Conservation (phyloP, 441 rosid species). For the Pelargonium myrrhifolium region DNA sequence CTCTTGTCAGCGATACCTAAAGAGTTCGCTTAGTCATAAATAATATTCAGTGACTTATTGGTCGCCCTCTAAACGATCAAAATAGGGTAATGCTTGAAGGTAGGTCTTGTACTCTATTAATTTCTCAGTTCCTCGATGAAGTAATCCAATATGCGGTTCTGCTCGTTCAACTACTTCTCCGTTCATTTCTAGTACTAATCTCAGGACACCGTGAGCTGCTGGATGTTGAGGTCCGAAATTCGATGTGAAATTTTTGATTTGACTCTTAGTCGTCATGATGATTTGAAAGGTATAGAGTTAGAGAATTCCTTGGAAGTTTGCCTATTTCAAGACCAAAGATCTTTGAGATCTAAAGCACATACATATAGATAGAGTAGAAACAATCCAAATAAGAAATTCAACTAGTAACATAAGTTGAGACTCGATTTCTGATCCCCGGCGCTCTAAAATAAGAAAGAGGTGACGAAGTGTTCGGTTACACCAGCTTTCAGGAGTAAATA, state of each 20-base stretch:
- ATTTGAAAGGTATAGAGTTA: neutral
- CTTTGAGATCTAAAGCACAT: too few species aligned
- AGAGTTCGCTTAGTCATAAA: neutral
- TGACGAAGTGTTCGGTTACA: too few species aligned
- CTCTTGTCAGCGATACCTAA: neutral
- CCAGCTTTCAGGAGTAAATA: too few species aligned
- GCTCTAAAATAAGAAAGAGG: too few species aligned
- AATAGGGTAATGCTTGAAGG: neutral
- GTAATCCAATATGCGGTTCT: neutral
- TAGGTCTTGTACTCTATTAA: neutral
- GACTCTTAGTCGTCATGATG: constrained; percentile 9
- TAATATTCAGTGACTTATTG: neutral
- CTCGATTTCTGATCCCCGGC: too few species aligned
- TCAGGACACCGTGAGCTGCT: constrained; percentile 17
- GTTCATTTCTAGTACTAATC: constrained; percentile 21
- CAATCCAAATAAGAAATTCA: too few species aligned
- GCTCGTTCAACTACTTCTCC: constrained; percentile 16
- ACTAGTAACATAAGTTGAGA: too few species aligned
- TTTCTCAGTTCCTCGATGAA: neutral
- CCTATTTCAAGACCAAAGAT: too few species aligned
- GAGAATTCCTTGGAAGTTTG: neutral
- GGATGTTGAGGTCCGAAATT: constrained; percentile 16
- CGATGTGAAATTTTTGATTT: constrained; percentile 13
- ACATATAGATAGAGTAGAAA: too few species aligned
- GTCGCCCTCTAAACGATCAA: neutral